Evolutionary conservation across 768 basidiomycete genomes (phyloP).

Genomic region (Calocybe gangraenosa): DNA sequence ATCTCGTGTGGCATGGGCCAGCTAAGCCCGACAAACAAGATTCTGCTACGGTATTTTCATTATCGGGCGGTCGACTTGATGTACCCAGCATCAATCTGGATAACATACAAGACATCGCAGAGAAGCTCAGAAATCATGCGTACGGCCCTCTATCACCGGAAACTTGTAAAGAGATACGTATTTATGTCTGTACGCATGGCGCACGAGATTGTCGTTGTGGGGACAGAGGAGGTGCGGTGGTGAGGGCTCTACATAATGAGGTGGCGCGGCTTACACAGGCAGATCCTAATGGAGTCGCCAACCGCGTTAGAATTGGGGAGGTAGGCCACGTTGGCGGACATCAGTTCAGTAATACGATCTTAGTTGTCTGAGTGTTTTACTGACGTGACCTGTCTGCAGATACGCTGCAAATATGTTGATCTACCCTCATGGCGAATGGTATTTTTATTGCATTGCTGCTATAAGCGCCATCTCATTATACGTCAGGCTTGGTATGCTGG

Average conservation of each 20-base stretch:
- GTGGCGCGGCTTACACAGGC: conserved; percentile 32
- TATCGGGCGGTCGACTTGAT: conserved; percentile 39
- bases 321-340: conserved; percentile 84
- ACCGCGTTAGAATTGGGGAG: conserved; percentile 49
- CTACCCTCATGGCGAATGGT: conserved; percentile 76
- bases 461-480: background rate
- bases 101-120: conserved; percentile 47
- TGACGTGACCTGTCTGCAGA: conserved; percentile 26
- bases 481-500: conserved; percentile 59
- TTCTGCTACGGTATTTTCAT: conserved; percentile 51
- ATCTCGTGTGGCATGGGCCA: conserved; percentile 50
- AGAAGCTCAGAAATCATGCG: conserved; percentile 28
- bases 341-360: conserved; percentile 33
- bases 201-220: conserved; percentile 79
- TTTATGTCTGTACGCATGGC: conserved; percentile 80
- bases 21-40: conserved; percentile 15
- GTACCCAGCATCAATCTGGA: conserved; percentile 43
- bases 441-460: conserved; percentile 16
- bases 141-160: conserved; percentile 9
- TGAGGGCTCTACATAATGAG: conserved; percentile 49
- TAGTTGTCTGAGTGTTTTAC: background rate
- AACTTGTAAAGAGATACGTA: conserved; percentile 26
- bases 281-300: conserved; percentile 22
- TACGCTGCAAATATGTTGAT: conserved; percentile 68
- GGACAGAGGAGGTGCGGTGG: conserved; percentile 55